Evolutionary conservation across 805 yeast species (phyloP), one percentile per base, ranked within the genome.

Genomic region (Babjeviella inositovora): DNA sequence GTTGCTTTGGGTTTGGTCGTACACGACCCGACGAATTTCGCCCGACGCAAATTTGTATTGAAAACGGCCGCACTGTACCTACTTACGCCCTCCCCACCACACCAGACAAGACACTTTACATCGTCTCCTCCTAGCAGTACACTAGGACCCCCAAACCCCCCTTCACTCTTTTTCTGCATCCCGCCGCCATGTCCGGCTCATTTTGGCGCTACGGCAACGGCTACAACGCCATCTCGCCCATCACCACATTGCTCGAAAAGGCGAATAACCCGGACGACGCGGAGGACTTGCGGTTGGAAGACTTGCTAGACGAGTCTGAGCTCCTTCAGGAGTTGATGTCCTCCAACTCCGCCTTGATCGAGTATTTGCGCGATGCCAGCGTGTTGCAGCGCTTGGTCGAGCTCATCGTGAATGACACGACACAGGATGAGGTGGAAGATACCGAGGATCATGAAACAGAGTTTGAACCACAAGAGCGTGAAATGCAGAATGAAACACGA

Each of bases 281-380:
- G 17, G 35, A 37, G 14, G 27, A 25, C 5, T 14, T 20, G 11
- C 46, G 54, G 5, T 45, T 70, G 28, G 69, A 63, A 21, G 75
- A 73, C 22, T 46, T 81, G 21, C 50, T 81, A 30, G 84, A 76
- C 39, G 87, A 79, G 34, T 75, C 69, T 21, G 85, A 75, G 28
- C 46, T 81, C 14, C 53, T 77, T 14, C 77, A 77, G 28, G 90
- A 80, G 41, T 51, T 81, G 17, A 50, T 74, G 31, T 66, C 75
- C 12, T 71, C 82, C 11, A 77, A 77, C 43, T 61, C 73, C 21
- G 74, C 76, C 39, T 59, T 90, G 23, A 57, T 85, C 18, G 90
- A 82, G 37, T 73, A 73, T 37, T 54, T 90, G 26, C 62, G 87
- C 31, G 80, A 79, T 39, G 84, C 90, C 9, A 77, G 71, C 25